Evolutionary conservation across 495 filamentous ascomycete genomes (phyloP).

Genomic region (Aspergillus leporis): DNA sequence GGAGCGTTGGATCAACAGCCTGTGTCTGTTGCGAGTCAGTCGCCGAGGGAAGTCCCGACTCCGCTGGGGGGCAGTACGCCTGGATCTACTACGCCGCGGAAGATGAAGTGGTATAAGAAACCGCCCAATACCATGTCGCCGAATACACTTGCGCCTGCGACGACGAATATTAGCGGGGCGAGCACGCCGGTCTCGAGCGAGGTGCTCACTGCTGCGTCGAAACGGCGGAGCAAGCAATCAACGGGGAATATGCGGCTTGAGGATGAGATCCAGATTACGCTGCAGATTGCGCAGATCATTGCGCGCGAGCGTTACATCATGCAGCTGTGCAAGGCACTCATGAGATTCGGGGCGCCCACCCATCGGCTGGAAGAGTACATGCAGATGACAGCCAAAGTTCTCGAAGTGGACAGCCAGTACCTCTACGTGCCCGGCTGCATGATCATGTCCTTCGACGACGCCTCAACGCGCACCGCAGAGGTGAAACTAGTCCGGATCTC

Average conservation of each 20-base stretch:
- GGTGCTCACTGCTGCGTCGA: slow-evolving; percentile 30
- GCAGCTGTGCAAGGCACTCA: slow-evolving; percentile 80
- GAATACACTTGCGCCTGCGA: slow-evolving; percentile 25
- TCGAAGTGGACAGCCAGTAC: slow-evolving; percentile 86
- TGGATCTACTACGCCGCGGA: slow-evolving; percentile 24
- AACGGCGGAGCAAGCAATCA: slow-evolving; percentile 29
- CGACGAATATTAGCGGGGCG: slow-evolving; percentile 26
- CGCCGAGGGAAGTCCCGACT: slow-evolving; percentile 1
- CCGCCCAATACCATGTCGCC: slow-evolving; percentile 31
- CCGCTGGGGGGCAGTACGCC: slow-evolving; percentile 5
- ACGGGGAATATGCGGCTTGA: slow-evolving; percentile 26
- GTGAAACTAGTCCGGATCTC: slow-evolving; percentile 76
- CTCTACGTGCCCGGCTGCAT: slow-evolving; percentile 89
- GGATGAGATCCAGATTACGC: slow-evolving; percentile 74
- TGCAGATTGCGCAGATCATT: slow-evolving; percentile 81
- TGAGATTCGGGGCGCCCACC: slow-evolving; percentile 75
- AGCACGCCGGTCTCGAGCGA: slow-evolving; percentile 34
- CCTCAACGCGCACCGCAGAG: slow-evolving; percentile 81
- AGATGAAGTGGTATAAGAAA: slow-evolving; percentile 39
- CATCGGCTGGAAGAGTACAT: slow-evolving; percentile 80
- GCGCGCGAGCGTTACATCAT: slow-evolving; percentile 80
- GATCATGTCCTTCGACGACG: slow-evolving; percentile 91
- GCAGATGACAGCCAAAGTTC: slow-evolving; percentile 80
- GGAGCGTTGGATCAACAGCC: slow-evolving; percentile 15
- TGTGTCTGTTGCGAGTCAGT: slow-evolving; percentile 6